phyloP scores from a whole-genome alignment of 2,329 filamentous ascomycete species.

The Hymenoscyphus fraxineus region DNA sequence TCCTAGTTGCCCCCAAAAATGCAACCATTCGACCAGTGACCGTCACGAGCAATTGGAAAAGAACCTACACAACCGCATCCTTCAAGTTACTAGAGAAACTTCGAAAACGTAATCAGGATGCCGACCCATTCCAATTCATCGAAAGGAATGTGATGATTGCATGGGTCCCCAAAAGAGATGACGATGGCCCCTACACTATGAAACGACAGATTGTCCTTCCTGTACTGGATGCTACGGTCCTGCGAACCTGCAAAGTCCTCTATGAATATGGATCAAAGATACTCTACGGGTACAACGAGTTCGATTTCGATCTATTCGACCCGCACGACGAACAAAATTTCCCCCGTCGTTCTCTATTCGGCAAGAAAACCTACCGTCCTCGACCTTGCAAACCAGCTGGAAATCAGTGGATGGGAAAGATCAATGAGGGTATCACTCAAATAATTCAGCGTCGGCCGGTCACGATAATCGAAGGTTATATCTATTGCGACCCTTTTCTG shows the following conservation, averaged over 20 bases:
- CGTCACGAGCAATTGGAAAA: background rate
- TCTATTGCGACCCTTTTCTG: background rate
- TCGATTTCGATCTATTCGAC: background rate
- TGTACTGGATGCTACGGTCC: background rate
- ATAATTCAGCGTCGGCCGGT: background rate
- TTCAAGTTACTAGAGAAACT: background rate
- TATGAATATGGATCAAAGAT: background rate
- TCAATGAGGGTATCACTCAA: background rate
- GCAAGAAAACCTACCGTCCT: background rate
- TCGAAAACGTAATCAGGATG: too few relatives aligned
- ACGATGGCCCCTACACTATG: background rate
- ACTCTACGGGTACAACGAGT: background rate
- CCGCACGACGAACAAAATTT: background rate
- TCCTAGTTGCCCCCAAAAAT: background rate
- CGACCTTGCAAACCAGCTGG: background rate
- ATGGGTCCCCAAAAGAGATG: background rate
- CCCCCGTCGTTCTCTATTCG: background rate
- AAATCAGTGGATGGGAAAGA: background rate
- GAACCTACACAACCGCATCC: background rate
- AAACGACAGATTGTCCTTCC: background rate
- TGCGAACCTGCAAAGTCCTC: background rate
- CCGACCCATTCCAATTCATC: background rate
- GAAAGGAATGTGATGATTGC: background rate
- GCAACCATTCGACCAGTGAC: background rate
- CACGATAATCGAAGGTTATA: background rate